Base-by-base conservation (phyloP, 768 basidiomycete genomes). In the Galerina marginata region DNA sequence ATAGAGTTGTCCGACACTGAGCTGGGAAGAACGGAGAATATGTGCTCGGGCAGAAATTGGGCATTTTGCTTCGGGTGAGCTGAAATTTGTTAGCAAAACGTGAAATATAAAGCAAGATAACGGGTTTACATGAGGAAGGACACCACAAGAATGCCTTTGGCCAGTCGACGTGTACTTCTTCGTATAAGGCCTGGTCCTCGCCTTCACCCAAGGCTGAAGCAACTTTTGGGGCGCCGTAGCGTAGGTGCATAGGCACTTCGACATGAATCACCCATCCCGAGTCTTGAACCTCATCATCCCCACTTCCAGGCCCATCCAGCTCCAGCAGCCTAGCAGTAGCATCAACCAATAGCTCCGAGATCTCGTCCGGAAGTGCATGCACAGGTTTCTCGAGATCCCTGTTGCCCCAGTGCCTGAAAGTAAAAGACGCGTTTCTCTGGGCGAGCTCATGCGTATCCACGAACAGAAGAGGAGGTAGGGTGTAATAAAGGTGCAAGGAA, bases 391-490 rank as follows among this genome's bases (percentile, higher is more conserved):
- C 83, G 16, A 83, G 65, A 54, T 82, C 81, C n/a, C 72, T 71
- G 4, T 71, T 71, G 25, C 81, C 82, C 71, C 75, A 76, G 49
- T 81, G 74, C 25, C 64, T 64, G 65, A 80, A 81, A 0, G 72
- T 71, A 60, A 81, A 85, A 6, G 71, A 71, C 0, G 66, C 57
- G 23, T 69, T 66, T 33, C 79, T 64, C 54, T 80, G 74, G 6
- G 68, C 69, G 12, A 85, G 77, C 58, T 83, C 83, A 66, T 82
- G 81, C 0, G 79, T 77, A 64, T 85, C 82, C 39, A 82, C 74
- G 65, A 83, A 83, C 14, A 82, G 59, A 9, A 79, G 67, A 0
- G 78, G 74, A 6, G 81, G 82, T 4, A 83, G 72, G 2, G 65
- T 55, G 62, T 75, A 79, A 60, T 76, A 70, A 1, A 83, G 71